A percentile compares a stretch with the other conserved stretches of the same genome.
Evolutionary conservation across 495 filamentous ascomycete species (phyloP).

Genomic region (Polyplosphaeria fusca): DNA sequence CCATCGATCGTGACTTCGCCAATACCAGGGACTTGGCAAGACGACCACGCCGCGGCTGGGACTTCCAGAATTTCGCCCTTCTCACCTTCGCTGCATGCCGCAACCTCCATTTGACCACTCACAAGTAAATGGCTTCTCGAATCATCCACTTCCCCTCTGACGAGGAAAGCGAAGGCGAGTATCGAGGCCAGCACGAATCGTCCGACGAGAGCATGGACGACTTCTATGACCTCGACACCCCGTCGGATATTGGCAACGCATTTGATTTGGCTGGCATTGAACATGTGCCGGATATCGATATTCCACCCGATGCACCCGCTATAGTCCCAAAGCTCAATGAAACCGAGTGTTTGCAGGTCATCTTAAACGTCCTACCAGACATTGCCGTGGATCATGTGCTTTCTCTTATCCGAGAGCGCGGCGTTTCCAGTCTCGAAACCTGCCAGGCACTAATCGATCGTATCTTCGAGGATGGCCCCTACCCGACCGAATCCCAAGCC

Average conservation of each 20-base stretch:
- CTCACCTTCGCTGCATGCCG: too few relatives aligned
- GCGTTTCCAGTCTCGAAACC: background rate
- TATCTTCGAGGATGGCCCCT: conserved; percentile 27
- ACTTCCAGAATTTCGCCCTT: too few relatives aligned
- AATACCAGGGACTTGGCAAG: too few relatives aligned
- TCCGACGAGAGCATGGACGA: background rate
- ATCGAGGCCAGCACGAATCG: background rate
- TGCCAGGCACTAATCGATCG: conserved; percentile 32
- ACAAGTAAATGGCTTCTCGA: too few relatives aligned
- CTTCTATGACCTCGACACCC: background rate
- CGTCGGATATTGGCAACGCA: background rate
- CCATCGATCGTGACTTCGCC: too few relatives aligned
- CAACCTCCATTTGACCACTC: too few relatives aligned
- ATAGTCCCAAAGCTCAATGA: conserved; percentile 12
- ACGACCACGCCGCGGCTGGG: too few relatives aligned
- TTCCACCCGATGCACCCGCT: conserved; percentile 2
- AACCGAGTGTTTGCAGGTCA: conserved; percentile 34
- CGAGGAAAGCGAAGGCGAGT: too few relatives aligned
- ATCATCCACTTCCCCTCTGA: too few relatives aligned
- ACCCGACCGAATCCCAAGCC: conserved; percentile 38
- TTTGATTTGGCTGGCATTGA: conserved; percentile 17
- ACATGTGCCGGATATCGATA: conserved; percentile 7
- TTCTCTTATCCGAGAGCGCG: conserved; percentile 26
- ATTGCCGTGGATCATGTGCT: conserved; percentile 38
- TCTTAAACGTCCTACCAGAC: conserved; percentile 42